These are phyloP conservation scores for Beta corolliflora DNA, from an alignment of 179 eudicot species.

Conservation along the genomic window DNA sequence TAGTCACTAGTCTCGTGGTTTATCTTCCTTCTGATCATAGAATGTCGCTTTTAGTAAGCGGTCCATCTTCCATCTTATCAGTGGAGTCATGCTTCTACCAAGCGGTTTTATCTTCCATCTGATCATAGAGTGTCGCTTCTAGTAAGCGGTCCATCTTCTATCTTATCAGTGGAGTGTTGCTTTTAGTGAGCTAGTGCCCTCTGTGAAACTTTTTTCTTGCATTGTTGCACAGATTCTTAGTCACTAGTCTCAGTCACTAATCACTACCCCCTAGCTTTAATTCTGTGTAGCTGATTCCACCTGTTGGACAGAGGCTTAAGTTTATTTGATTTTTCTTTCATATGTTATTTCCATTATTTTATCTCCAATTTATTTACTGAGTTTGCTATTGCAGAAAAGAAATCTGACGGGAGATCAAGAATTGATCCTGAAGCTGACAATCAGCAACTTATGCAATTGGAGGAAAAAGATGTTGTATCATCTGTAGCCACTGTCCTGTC, in stretches of 20 bases:
- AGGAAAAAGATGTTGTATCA: slow-evolving; percentile 82
- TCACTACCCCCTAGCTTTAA: slow-evolving; percentile 4
- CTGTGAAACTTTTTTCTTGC: too few species aligned
- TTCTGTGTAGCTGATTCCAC: not conserved
- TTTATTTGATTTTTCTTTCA: not conserved
- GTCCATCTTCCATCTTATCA: too few species aligned
- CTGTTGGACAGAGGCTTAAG: slow-evolving; percentile 1
- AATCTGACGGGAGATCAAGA: slow-evolving; percentile 68
- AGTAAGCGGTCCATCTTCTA: too few species aligned
- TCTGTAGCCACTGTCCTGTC: slow-evolving; percentile 75
- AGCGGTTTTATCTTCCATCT: too few species aligned
- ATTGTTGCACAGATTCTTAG: too few species aligned
- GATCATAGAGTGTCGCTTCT: too few species aligned
- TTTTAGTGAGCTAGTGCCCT: too few species aligned
- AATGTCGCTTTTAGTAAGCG: too few species aligned
- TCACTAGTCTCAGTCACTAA: too few species aligned
- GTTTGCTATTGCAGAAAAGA: slow-evolving; percentile 52
- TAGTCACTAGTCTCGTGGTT: not conserved
- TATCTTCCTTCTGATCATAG: too few species aligned
- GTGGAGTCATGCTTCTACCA: too few species aligned
- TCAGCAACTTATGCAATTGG: slow-evolving; percentile 67
- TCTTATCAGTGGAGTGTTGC: too few species aligned
- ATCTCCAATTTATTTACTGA: not conserved
- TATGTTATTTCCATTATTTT: not conserved
- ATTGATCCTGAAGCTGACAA: slow-evolving; percentile 73